Base-by-base conservation (phyloP, 495 filamentous ascomycete species). In the Aspergillus nanangensis region DNA sequence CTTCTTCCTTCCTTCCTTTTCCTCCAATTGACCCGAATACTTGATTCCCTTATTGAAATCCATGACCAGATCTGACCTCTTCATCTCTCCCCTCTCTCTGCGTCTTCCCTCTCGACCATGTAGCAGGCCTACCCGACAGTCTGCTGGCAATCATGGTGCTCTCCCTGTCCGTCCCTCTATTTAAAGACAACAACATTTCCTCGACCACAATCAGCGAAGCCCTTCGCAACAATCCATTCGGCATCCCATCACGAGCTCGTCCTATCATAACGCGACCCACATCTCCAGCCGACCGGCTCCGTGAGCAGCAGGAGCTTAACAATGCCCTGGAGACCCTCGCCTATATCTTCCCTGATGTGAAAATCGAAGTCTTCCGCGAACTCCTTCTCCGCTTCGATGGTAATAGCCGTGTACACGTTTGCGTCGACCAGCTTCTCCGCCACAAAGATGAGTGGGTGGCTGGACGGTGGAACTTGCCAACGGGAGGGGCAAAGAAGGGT, bases 351-450 rank as follows among this genome's bases (percentile, higher is more conserved):
- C 93, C 93, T 5, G 83, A 95, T 63, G 73, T 95, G 18, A 83
- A 87, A 44, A 72, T 92, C 47, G 89, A 95, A 43, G 91, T 95
- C n/a, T 90, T 98, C 54, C 82, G 93, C 10, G 90, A 95, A 61
- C 80, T 96, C 74, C 78, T 98, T 25, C 67, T 75, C 20, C 87
- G 75, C 47, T 87, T 95, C 62, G 83, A 86, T 51, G 86, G 86
- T 32, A 79, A 91, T 53, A 96, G 90, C 52, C 70, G 88, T 54
- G 65, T 96, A 2, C 81, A 92, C 33, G 77, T 98, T 31, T 87
- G 91, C 25, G 88, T 90, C 4, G 90, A 96, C 52, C 80, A 84
- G 51, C 69, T 98, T 31, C 67, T 96, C 21, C 87, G 90, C 57
- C 81, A 89, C 53, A 80, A 85, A 44, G 77, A 80, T 10, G 70